phyloP scores from a whole-genome alignment of 306 rosid species.

The Malus fusca region DNA sequence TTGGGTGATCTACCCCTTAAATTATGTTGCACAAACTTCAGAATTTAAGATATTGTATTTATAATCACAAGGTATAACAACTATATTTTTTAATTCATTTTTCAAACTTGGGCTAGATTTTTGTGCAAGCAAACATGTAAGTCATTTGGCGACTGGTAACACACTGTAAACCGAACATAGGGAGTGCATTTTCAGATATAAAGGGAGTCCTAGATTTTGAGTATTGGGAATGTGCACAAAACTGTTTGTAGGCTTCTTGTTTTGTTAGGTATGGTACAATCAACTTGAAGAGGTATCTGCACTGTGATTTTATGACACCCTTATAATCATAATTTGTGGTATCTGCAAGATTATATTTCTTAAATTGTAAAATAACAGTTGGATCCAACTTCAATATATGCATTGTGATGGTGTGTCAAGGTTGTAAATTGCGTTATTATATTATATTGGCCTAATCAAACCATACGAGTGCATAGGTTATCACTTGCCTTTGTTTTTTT shows the following conservation, averaged over 20 bases:
- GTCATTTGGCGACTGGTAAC: not conserved
- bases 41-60: not conserved
- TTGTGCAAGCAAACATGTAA: not conserved
- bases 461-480: no score
- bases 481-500: not conserved
- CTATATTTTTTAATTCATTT: not conserved
- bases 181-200: not conserved
- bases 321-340: not conserved
- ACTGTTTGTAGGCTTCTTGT: not conserved
- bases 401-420: not conserved
- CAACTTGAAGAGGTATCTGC: not conserved
- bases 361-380: not conserved
- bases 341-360: not conserved
- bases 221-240: not conserved
- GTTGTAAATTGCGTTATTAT: not conserved
- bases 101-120: not conserved
- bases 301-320: no score
- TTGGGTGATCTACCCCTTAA: no score
- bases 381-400: not conserved
- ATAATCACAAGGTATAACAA: not conserved
- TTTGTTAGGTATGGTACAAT: not conserved
- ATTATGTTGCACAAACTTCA: not conserved
- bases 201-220: not conserved
- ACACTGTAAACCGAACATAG: not conserved
- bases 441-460: no score